Conservation (phyloP, 179 eudicot genomes). For the Patellifolia procumbens region DNA sequence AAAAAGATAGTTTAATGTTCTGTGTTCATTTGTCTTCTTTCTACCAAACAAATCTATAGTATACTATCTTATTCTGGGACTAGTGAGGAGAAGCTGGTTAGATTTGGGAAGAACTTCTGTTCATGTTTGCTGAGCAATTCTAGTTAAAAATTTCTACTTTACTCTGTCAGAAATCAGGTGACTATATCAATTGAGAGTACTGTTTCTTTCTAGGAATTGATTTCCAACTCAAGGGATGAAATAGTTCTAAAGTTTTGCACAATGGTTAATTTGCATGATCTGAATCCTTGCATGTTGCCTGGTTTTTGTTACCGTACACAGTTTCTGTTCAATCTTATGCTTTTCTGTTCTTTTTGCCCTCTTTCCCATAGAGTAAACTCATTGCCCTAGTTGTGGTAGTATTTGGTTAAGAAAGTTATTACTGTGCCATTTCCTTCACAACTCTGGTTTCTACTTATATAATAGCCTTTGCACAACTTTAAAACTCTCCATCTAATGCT, state of each 20-base stretch:
- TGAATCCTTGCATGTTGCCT: conserved; percentile 34
- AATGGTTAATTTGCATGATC: conserved; percentile 31
- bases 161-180: conserved; percentile 26
- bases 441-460: background rate
- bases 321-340: conserved; percentile 26
- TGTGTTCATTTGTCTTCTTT: conserved; percentile 29
- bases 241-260: conserved; percentile 22
- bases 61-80: background rate
- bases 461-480: background rate
- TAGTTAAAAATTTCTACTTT: background rate
- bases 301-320: conserved; percentile 9
- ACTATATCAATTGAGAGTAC: conserved; percentile 1
- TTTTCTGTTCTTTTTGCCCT: conserved; percentile 13
- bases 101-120: conserved; percentile 11
- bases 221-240: conserved; percentile 9
- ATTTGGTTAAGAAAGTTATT: conserved; percentile 11
- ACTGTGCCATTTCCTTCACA: conserved; percentile 26
- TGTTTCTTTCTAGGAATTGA: conserved; percentile 9
- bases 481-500: conserved; percentile 5
- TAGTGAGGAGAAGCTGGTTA: background rate
- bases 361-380: conserved; percentile 14
- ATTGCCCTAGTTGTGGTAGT: conserved; percentile 23
- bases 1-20: conserved; percentile 14
- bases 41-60: conserved; percentile 9
- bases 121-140: conserved; percentile 15